These are phyloP conservation scores for Serendipita sp. DNA, from an alignment of 768 basidiomycete species.

Conservation along the genomic window DNA sequence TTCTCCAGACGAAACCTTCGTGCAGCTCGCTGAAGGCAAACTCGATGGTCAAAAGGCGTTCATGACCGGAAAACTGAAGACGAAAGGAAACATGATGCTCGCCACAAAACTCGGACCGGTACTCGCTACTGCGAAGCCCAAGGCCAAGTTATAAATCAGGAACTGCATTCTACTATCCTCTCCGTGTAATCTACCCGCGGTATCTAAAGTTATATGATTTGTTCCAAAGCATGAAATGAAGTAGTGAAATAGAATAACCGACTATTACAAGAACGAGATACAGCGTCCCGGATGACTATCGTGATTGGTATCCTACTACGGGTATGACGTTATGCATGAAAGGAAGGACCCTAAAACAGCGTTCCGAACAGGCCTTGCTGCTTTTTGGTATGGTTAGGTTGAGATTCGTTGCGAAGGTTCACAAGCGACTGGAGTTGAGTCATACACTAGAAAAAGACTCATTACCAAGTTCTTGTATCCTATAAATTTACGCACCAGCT, in stretches of 20 bases:
- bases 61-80: constrained; percentile 88
- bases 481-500: constrained; percentile 43
- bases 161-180: too few species aligned
- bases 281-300: constrained; percentile 7
- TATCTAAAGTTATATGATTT: background rate
- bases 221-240: background rate
- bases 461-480: background rate
- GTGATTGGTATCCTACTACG: constrained; percentile 3
- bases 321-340: constrained; percentile 2
- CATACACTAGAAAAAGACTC: constrained; percentile 48
- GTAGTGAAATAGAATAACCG: background rate
- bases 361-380: constrained; percentile 58
- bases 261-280: constrained; percentile 1
- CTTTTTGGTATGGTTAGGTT: constrained; percentile 54
- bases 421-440: constrained; percentile 86
- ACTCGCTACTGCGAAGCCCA: constrained; percentile 29
- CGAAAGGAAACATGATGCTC: constrained; percentile 84
- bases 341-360: constrained; percentile 34
- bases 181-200: too few species aligned
- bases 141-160: constrained; percentile 27
- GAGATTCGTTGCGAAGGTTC: constrained; percentile 68
- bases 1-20: constrained; percentile 46
- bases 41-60: constrained; percentile 88
- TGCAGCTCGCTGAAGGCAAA: constrained; percentile 59
- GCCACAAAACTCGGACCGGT: constrained; percentile 79